Percentiles rank a stretch among this genome's conserved stretches.
Conservation (phyloP, 2,329 filamentous ascomycete genomes). For the Paraconiothyrium sp. region DNA sequence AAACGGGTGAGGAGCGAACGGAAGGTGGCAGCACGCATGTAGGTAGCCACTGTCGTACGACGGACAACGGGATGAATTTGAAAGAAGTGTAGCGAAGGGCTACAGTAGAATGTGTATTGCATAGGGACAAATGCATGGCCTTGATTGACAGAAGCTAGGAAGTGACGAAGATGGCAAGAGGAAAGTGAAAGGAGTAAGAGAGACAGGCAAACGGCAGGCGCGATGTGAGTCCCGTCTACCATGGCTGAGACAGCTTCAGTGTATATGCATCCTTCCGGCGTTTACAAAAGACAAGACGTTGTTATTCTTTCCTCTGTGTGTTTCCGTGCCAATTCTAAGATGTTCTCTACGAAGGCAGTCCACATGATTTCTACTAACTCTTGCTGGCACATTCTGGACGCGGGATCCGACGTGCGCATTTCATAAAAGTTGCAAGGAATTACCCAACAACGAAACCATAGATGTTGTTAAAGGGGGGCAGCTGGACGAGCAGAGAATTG, state of each 20-base stretch:
- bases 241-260: neutral
- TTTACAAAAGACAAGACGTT: neutral
- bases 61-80: neutral
- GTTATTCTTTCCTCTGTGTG: too few relatives aligned
- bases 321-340: too few relatives aligned
- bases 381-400: neutral
- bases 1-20: constrained; percentile 9
- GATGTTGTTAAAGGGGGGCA: neutral
- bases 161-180: neutral
- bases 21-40: constrained; percentile 2
- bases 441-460: neutral
- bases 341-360: too few relatives aligned
- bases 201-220: neutral
- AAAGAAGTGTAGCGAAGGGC: neutral
- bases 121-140: neutral
- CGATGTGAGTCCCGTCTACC: neutral
- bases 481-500: neutral
- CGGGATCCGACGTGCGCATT: neutral
- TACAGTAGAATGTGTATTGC: neutral
- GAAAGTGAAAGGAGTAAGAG: neutral
- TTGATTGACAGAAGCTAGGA: neutral
- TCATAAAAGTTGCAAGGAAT: neutral
- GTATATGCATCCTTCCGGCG: neutral
- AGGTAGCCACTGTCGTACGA: neutral
- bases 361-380: neutral